These are phyloP conservation scores for Rickenella mellea DNA, from an alignment of 768 basidiomycete genomes.

Conservation along the genomic window DNA sequence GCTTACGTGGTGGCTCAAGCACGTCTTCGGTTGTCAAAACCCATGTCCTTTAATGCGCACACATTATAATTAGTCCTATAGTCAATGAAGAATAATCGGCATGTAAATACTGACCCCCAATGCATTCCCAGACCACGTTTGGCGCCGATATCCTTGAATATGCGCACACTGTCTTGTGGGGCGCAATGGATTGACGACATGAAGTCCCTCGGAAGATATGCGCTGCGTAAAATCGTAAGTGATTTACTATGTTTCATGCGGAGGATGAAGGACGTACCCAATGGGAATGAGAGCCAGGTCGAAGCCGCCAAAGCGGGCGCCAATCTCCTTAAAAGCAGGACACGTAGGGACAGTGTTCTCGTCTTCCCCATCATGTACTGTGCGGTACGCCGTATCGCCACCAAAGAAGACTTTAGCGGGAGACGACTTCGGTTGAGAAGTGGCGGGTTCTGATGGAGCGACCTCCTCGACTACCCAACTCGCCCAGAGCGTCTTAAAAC, in stretches of 20 bases:
- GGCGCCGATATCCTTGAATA: constrained; percentile 56
- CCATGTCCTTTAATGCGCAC: constrained; percentile 34
- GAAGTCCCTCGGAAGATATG: constrained; percentile 43
- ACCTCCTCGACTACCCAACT: constrained; percentile 56
- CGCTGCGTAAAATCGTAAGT: constrained; percentile 27
- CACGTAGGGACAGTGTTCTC: constrained; percentile 47
- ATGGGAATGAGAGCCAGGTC: constrained; percentile 63
- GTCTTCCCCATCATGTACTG: constrained; percentile 35
- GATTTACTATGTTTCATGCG: background rate
- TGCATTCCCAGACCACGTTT: constrained; percentile 60
- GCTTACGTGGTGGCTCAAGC: constrained; percentile 46
- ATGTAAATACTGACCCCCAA: constrained; percentile 41
- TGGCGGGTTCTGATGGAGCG: constrained; percentile 5
- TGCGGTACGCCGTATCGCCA: constrained; percentile 60
- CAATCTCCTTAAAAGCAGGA: constrained; percentile 69
- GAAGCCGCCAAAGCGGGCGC: constrained; percentile 49
- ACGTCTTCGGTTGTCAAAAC: constrained; percentile 44
- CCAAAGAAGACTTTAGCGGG: constrained; percentile 45
- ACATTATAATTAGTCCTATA: too few relatives aligned
- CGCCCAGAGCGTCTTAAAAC: constrained; percentile 53
- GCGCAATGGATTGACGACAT: constrained; percentile 57
- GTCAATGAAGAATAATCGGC: background rate
- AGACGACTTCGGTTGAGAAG: constrained; percentile 7
- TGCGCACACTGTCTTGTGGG: constrained; percentile 57
- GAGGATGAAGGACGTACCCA: constrained; percentile 14